Conservation (phyloP, 2,329 filamentous ascomycete genomes). For the Dichotomopilus funicola region DNA sequence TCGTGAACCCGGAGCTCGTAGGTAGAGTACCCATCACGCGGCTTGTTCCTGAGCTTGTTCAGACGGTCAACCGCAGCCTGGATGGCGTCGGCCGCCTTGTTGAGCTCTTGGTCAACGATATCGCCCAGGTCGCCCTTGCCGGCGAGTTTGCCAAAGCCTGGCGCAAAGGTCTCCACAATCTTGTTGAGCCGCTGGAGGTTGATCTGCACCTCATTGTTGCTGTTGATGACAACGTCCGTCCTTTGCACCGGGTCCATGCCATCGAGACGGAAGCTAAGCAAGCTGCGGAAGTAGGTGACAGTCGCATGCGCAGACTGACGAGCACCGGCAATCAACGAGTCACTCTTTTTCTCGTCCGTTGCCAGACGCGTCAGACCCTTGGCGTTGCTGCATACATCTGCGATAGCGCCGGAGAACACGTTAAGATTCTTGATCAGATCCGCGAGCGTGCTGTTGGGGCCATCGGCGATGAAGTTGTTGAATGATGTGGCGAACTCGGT, state of each 20-base stretch:
- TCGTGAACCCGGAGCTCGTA: conserved; percentile 97
- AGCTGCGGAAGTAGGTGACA: conserved; percentile 88
- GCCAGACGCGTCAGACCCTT: conserved; percentile 92
- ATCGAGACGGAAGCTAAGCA: conserved; percentile 90
- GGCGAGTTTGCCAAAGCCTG: conserved; percentile 74
- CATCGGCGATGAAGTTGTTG: conserved; percentile 97
- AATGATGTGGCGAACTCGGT: conserved; percentile 98
- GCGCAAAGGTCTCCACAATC: conserved; percentile 84
- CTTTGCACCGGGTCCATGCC: conserved; percentile 86
- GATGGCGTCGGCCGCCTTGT: conserved; percentile 91
- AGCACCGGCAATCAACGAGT: conserved; percentile 74
- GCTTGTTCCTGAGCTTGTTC: conserved; percentile 90
- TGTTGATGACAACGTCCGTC: conserved; percentile 95
- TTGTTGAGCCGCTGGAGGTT: conserved; percentile 91
- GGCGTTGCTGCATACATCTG: conserved; percentile 91
- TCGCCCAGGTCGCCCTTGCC: conserved; percentile 84
- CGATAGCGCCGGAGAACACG: conserved; percentile 80
- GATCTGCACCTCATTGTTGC: conserved; percentile 92
- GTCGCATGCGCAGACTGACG: conserved; percentile 79
- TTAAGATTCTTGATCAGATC: conserved; percentile 92
- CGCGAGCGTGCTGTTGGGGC: conserved; percentile 79
- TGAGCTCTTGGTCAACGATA: conserved; percentile 84
- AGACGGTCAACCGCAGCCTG: conserved; percentile 84
- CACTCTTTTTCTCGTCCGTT: conserved; percentile 90
- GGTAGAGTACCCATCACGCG: conserved; percentile 88